A percentile compares a stretch with the other conserved stretches of the same genome.
phyloP scores from a whole-genome alignment of 306 rosid genomes.

The Sechiopsis laciniata region DNA sequence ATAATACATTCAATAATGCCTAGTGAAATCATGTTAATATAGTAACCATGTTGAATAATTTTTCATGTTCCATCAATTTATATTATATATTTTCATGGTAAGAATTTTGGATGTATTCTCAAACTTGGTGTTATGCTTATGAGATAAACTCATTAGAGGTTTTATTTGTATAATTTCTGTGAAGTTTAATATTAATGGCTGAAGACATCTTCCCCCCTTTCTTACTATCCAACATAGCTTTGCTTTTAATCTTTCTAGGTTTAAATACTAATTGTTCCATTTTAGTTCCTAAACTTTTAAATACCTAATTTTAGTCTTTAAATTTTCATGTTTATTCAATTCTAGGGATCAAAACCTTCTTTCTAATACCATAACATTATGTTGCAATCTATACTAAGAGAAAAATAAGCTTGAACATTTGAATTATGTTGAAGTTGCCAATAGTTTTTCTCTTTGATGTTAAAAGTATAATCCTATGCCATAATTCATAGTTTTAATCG shows the following conservation, averaged over 20 bases:
- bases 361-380: not conserved
- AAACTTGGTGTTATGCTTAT: not conserved
- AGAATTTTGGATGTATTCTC: slow-evolving; percentile 1
- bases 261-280: no score
- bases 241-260: no score
- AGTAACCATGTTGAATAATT: not conserved
- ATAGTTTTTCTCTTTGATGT: no score
- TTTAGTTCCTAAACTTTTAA: no score
- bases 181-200: not conserved
- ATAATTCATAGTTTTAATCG: no score
- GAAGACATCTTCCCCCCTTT: not conserved
- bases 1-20: not conserved
- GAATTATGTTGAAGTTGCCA: no score
- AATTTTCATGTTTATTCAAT: no score
- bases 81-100: not conserved
- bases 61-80: not conserved
- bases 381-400: not conserved
- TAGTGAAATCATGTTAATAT: not conserved
- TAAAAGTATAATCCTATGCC: no score
- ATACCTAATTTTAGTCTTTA: no score
- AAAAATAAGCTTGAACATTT: no score
- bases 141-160: not conserved
- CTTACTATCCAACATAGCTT: not conserved
- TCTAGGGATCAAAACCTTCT: no score
- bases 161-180: not conserved